Base-by-base conservation (phyloP, 2,329 filamentous ascomycete species). In the Pestalotiopsis sp. region DNA sequence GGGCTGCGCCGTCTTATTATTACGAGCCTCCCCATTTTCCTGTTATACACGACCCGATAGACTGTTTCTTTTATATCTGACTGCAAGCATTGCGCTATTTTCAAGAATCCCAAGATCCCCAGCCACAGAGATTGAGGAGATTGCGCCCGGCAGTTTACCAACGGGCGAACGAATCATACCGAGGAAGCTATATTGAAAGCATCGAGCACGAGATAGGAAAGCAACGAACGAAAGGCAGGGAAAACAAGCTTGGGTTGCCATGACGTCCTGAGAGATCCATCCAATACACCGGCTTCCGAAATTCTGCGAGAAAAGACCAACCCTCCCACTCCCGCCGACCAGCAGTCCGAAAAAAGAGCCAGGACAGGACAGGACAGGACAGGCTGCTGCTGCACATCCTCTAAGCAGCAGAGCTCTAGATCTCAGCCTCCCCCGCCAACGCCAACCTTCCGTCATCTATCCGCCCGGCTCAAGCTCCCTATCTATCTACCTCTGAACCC, bases 361-460 rank as follows among this genome's bases (percentile, higher is more conserved):
- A 65, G 39, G 63, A 45, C 27, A 31, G 27, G 25, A 45, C 27
- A 31, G 27, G 25, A 23, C 20, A 23, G 20, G 27, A 27, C 27
- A 27, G 27, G 27, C 27, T 31, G 27, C 27, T 7, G 27, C 64
- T 66, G 52, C 58, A 39, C 64, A 60, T 56, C 25, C 38, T 66
- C 6, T 52, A 31, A 31, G 27, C 27, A 41, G 58, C 64, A 66
- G 36, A 66, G 64, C 64, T 66, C 56, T 52, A 56, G 25, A 64
- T 49, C 45, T 66, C 64, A 66, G 64, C 64, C 64, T 66, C 64
- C 64, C 64, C 64, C 64, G 64, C 64, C 56, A 66, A 31, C 27
- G 27, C 27, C 27, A 31, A 31, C 60, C 64, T n/a, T 27, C 57
- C 27, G 31, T 61, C 59, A 61, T 61, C 59, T 20, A 36, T 36